Conservation (phyloP, 129 eudicot species). For the Flaveria bidentis region DNA sequence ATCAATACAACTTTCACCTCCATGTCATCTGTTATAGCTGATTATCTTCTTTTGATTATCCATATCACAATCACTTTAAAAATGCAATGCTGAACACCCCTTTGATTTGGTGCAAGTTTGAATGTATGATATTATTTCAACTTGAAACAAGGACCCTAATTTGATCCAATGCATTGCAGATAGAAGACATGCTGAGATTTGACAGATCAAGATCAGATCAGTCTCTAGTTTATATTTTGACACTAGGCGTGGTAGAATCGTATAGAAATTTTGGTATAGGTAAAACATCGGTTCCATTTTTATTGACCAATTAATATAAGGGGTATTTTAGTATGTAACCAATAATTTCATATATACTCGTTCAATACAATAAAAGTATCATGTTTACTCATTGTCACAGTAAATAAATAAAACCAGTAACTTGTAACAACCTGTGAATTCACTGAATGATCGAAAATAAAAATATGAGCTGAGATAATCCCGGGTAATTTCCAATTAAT, state of each 20-base stretch:
- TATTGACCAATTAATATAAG: background rate
- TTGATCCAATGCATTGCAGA: conserved; percentile 36
- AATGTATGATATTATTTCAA: too few species aligned
- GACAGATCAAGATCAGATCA: conserved; percentile 68
- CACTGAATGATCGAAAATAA: too few species aligned
- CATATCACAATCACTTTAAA: too few species aligned
- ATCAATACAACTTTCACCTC: too few species aligned
- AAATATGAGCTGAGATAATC: too few species aligned
- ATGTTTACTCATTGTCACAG: background rate
- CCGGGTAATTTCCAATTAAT: too few species aligned
- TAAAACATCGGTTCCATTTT: conserved; percentile 25
- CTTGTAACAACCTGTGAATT: too few species aligned
- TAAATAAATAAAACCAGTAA: too few species aligned
- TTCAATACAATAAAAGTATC: background rate
- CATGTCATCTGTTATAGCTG: too few species aligned
- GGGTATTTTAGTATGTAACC: background rate
- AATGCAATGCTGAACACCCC: too few species aligned
- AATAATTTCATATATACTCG: background rate
- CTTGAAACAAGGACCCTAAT: conserved; percentile 16
- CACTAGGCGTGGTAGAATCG: conserved; percentile 88
- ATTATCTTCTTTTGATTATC: too few species aligned
- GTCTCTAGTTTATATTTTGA: conserved; percentile 71
- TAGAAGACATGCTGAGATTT: conserved; percentile 73
- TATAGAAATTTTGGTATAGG: conserved; percentile 84
- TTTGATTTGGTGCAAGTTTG: too few species aligned